These are phyloP conservation scores for Aspergillus fumigatus DNA, from an alignment of 2,329 filamentous ascomycete genomes.

Conservation along the genomic window DNA sequence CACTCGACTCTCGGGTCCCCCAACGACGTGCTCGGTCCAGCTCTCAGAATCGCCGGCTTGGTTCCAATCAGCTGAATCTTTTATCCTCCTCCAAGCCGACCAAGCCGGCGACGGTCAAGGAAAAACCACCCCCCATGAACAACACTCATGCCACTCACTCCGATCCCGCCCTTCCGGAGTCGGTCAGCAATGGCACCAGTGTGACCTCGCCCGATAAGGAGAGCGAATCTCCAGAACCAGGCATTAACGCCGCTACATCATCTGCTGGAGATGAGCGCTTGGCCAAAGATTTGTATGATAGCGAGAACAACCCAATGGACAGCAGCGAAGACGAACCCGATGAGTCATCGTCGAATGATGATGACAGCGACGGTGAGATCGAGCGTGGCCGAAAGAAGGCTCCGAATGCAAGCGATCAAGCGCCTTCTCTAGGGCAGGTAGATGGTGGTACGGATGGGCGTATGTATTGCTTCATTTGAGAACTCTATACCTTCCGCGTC, in stretches of 20 bases:
- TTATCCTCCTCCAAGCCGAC: slow-evolving; percentile 27
- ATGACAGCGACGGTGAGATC: slow-evolving; percentile 41
- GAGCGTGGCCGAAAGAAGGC: slow-evolving; percentile 26
- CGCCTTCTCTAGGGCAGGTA: slow-evolving; percentile 31
- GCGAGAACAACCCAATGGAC: slow-evolving; percentile 58
- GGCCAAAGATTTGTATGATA: slow-evolving; percentile 66
- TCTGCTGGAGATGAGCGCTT: slow-evolving; percentile 54
- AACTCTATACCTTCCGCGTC: slow-evolving; percentile 2
- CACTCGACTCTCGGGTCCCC: slow-evolving; percentile 33
- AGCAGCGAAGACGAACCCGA: slow-evolving; percentile 60
- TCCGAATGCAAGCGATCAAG: slow-evolving; percentile 16
- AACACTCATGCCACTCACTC: slow-evolving; percentile 66
- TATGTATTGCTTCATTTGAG: slow-evolving; percentile 41
- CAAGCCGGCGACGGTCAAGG: slow-evolving; percentile 56
- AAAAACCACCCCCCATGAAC: slow-evolving; percentile 61
- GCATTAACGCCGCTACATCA: slow-evolving; percentile 40
- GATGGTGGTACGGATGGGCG: slow-evolving; percentile 75
- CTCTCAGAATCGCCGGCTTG: slow-evolving; percentile 43
- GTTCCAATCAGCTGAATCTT: slow-evolving; percentile 46
- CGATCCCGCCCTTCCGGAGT: slow-evolving; percentile 63
- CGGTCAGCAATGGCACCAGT: slow-evolving; percentile 48
- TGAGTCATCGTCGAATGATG: slow-evolving; percentile 58
- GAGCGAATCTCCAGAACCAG: slow-evolving; percentile 23
- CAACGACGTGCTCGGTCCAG: slow-evolving; percentile 13
- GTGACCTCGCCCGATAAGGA: slow-evolving; percentile 22